Percentiles rank a stretch among this genome's conserved stretches.
phyloP scores from a whole-genome alignment of 139 green algal species.

The Ostreobium quekettii region DNA sequence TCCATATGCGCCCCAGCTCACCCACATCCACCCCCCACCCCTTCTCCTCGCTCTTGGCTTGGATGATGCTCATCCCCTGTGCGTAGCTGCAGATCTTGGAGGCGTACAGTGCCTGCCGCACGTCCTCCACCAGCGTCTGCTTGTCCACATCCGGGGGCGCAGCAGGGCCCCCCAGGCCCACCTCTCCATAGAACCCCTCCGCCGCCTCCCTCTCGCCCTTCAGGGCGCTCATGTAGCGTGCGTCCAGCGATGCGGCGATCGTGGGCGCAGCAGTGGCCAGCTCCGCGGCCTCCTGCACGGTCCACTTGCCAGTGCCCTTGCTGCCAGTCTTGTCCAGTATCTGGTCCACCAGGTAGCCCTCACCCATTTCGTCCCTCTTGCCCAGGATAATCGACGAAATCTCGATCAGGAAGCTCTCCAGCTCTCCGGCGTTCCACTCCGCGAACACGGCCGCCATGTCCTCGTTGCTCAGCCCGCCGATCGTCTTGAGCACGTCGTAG shows the following conservation, averaged over 20 bases:
- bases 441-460: conserved; percentile 81
- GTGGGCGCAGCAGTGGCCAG: conserved; percentile 85
- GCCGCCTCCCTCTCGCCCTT: conserved; percentile 82
- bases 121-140: conserved; percentile 74
- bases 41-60: conserved; percentile 83
- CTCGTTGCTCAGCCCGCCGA: conserved; percentile 90
- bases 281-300: conserved; percentile 96
- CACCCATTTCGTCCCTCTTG: conserved; percentile 59
- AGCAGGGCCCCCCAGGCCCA: conserved; percentile 30
- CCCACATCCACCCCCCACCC: conserved; percentile 89
- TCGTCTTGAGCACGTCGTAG: conserved; percentile 92
- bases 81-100: conserved; percentile 94
- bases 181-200: conserved; percentile 42
- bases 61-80: conserved; percentile 99
- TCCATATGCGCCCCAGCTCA: conserved; percentile 57
- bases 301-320: conserved; percentile 99
- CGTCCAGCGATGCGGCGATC: conserved; percentile 90
- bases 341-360: conserved; percentile 85
- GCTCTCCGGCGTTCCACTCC: conserved; percentile 83
- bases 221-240: conserved; percentile 76
- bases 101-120: conserved; percentile 79
- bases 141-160: conserved; percentile 65
- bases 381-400: conserved; percentile 86
- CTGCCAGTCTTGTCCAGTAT: conserved; percentile 97
- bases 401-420: conserved; percentile 82